These are phyloP conservation scores for Globisporangium viniferum DNA, from an alignment of 352 stramenopile genomes.

Conservation along the genomic window DNA sequence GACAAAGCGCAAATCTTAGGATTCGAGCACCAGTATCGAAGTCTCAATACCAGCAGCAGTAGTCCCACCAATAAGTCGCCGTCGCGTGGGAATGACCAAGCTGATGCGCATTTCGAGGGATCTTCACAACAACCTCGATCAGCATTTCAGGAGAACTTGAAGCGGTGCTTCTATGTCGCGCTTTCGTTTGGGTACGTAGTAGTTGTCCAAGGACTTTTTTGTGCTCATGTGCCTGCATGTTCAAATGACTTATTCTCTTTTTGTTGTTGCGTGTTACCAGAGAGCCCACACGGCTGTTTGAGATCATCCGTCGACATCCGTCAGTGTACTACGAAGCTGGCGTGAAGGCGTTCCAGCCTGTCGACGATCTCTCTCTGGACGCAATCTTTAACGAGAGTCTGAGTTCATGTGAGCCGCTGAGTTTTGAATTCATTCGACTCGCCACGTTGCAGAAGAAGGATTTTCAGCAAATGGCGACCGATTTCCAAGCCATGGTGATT, in stretches of 20 bases:
- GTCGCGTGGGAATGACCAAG: background rate
- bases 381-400: constrained; percentile 20
- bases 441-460: background rate
- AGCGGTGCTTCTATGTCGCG: constrained; percentile 48
- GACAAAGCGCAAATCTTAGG: constrained; percentile 52
- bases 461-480: background rate
- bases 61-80: background rate
- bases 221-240: background rate
- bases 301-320: constrained; percentile 35
- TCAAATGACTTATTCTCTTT: background rate
- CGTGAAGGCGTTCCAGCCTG: constrained; percentile 34
- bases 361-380: constrained; percentile 21
- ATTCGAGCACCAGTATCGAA: constrained; percentile 31
- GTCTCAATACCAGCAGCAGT: background rate
- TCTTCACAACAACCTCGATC: constrained; percentile 11
- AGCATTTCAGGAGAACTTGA: constrained; percentile 53
- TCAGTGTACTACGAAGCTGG: constrained; percentile 45
- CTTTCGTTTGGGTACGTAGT: constrained; percentile 37
- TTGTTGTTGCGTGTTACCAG: constrained; percentile 17
- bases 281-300: constrained; percentile 26
- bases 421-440: constrained; percentile 6
- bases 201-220: background rate
- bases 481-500: constrained; percentile 9
- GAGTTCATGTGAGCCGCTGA: constrained; percentile 4
- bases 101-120: background rate